These are phyloP conservation scores for Epichloe coenophiala DNA, from an alignment of 2,329 filamentous ascomycete genomes.

Conservation along the genomic window DNA sequence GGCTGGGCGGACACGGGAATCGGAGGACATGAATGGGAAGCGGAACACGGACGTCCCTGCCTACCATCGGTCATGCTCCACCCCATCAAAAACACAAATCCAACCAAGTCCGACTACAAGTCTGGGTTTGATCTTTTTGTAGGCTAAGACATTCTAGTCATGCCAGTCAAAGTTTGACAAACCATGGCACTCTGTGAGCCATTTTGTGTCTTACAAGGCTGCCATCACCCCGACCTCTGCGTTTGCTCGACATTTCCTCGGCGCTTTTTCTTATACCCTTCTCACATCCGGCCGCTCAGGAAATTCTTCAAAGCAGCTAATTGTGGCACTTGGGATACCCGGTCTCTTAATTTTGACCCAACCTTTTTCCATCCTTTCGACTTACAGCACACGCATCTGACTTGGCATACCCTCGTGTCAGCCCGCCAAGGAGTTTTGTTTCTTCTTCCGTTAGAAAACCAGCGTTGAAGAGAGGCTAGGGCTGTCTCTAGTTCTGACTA, in stretches of 20 bases:
- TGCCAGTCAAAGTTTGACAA: background rate
- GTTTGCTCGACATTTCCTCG: background rate
- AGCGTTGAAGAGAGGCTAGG: background rate
- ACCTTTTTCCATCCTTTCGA: background rate
- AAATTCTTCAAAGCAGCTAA: no score
- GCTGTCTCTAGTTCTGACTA: background rate
- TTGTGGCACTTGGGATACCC: no score
- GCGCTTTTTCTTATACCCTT: background rate
- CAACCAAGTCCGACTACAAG: constrained; percentile 30
- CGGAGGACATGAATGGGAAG: constrained; percentile 43
- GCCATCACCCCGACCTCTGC: no score
- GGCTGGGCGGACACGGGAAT: constrained; percentile 42
- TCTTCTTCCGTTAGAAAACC: background rate
- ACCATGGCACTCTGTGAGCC: background rate
- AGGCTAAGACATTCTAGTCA: constrained; percentile 16
- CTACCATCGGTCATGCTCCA: constrained; percentile 46
- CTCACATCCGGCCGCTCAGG: background rate
- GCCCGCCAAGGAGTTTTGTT: background rate
- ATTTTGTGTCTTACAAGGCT: background rate
- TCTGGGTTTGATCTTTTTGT: constrained; percentile 24
- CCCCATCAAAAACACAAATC: constrained; percentile 43
- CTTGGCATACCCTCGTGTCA: background rate
- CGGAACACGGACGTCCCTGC: constrained; percentile 40
- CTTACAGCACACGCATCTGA: background rate
- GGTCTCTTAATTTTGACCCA: background rate